These are phyloP conservation scores for Chalciporus sphaerocephalus DNA, from an alignment of 768 basidiomycete genomes.

Conservation along the genomic window DNA sequence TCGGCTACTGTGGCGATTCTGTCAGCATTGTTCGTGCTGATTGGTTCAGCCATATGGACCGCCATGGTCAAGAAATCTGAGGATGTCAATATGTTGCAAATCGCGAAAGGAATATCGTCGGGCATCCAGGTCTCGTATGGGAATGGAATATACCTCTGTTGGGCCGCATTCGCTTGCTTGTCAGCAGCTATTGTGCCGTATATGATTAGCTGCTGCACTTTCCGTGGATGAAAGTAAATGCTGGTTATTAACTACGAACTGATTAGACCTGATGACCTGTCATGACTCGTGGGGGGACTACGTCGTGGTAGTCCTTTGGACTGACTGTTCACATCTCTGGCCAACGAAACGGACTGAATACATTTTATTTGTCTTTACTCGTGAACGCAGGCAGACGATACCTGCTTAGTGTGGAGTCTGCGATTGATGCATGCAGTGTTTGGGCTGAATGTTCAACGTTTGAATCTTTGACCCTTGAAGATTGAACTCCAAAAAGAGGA, in stretches of 20 bases:
- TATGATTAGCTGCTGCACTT: slow-evolving; percentile 80
- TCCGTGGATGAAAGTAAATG: slow-evolving; percentile 52
- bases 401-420: too few species aligned
- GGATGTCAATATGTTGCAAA: slow-evolving; percentile 49
- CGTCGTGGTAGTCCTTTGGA: slow-evolving; percentile 1
- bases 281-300: slow-evolving; percentile 4
- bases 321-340: slow-evolving; percentile 1
- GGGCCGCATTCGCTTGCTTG: slow-evolving; percentile 72
- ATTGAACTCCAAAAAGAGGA: too few species aligned
- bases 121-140: slow-evolving; percentile 65
- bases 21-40: slow-evolving; percentile 59
- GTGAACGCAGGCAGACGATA: too few species aligned
- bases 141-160: slow-evolving; percentile 58
- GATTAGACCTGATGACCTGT: slow-evolving; percentile 18
- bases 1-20: slow-evolving; percentile 61
- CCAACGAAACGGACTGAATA: slow-evolving; percentile 15
- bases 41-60: slow-evolving; percentile 76
- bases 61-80: slow-evolving; percentile 62
- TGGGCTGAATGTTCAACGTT: too few species aligned
- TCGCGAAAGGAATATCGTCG: slow-evolving; percentile 41
- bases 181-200: slow-evolving; percentile 67
- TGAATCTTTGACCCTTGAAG: too few species aligned
- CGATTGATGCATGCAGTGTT: too few species aligned
- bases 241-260: slow-evolving; percentile 21
- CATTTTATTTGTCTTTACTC: slow-evolving; percentile 23